Conservation (phyloP, 2,329 filamentous ascomycete species). For the Sclerotinia glacialis region DNA sequence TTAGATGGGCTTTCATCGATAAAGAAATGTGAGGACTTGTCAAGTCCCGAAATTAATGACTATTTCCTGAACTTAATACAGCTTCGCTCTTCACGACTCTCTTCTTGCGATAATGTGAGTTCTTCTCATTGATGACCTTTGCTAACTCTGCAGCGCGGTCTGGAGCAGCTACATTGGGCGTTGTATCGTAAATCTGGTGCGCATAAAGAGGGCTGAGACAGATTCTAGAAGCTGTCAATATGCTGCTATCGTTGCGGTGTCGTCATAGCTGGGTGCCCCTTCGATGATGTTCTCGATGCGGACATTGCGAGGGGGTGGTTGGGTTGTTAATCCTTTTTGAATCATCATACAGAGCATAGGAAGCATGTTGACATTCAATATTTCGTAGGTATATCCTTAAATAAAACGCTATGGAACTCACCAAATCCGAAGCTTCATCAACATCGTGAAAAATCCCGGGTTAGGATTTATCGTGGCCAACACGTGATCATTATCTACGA, state of each 20-base stretch:
- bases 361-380: background rate
- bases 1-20: background rate
- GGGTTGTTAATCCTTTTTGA: no score
- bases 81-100: background rate
- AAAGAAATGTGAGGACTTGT: background rate
- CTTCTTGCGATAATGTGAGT: background rate
- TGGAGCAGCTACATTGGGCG: background rate
- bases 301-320: background rate
- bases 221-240: background rate
- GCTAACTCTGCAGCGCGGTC: background rate
- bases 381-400: background rate
- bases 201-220: background rate
- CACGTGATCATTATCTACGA: constrained; percentile 6
- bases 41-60: background rate
- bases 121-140: background rate
- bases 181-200: constrained; percentile 1
- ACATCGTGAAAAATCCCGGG: background rate
- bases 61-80: background rate
- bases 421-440: background rate
- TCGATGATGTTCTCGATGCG: background rate
- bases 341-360: background rate
- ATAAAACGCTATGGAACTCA: background rate
- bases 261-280: background rate
- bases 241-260: background rate
- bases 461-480: background rate